Evolutionary conservation across 768 basidiomycete genomes (phyloP).

Genomic region (Xanthoconium purpureum): DNA sequence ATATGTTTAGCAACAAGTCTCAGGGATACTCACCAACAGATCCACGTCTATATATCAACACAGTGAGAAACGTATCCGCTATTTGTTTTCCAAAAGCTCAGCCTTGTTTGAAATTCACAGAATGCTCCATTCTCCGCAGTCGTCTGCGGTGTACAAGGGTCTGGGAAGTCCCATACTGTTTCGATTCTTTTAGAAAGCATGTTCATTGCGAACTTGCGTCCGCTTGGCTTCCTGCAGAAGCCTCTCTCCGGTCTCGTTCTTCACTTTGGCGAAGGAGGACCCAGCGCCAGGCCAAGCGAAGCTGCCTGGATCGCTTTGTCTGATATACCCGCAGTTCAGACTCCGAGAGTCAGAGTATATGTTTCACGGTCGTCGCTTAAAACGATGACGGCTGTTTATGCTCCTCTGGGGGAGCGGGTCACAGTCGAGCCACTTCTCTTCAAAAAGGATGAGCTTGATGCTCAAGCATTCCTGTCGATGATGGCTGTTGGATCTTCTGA

Average conservation of each 20-base stretch:
- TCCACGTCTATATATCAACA: constrained; percentile 63
- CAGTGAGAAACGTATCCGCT: constrained; percentile 37
- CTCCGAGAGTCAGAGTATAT: constrained; percentile 44
- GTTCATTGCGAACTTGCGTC: constrained; percentile 51
- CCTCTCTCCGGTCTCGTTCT: constrained; percentile 63
- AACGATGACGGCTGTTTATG: constrained; percentile 58
- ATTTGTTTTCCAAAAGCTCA: background rate
- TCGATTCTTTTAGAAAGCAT: constrained; percentile 68
- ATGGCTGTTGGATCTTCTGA: constrained; percentile 68
- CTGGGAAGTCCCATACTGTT: constrained; percentile 72
- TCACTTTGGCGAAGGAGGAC: constrained; percentile 68
- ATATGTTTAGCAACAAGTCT: constrained; percentile 27
- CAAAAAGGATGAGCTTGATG: constrained; percentile 60
- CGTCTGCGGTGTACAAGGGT: constrained; percentile 76
- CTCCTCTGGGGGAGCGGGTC: constrained; percentile 47
- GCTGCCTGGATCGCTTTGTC: constrained; percentile 57
- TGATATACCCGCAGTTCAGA: constrained; percentile 29
- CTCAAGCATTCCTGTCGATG: constrained; percentile 67
- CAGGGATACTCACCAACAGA: constrained; percentile 37
- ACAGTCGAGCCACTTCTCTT: constrained; percentile 55
- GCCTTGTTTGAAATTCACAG: constrained; percentile 31
- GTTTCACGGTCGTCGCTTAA: constrained; percentile 60
- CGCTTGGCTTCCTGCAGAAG: constrained; percentile 51
- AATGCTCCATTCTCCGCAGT: constrained; percentile 73
- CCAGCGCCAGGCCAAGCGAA: constrained; percentile 55